Base-by-base conservation (phyloP, 2,329 filamentous ascomycete species). In the Proliferodiscus dingleyae region DNA sequence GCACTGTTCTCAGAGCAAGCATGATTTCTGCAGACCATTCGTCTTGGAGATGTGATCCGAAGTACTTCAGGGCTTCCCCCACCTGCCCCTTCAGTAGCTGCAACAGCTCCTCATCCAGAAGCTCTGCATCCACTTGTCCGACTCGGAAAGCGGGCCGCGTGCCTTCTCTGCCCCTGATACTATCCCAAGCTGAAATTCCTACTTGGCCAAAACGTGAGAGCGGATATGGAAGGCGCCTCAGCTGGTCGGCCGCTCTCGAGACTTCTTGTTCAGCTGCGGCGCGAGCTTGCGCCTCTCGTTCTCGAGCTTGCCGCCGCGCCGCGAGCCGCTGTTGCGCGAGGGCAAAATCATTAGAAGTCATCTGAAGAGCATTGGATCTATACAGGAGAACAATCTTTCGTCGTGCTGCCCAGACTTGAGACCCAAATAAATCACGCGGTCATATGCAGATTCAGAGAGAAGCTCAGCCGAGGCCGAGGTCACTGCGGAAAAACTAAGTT, bases 41-140 rank as follows among this genome's bases (percentile, higher is more conserved):
- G 64, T 95, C 89, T 47, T 85, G 80, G 36, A 95, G 68, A 64
- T 90, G 80, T 13, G 74, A 83, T 37, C 85, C 84, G 55, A 90
- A 85, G 65, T 95, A 93, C 63, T 90, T 94, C 47, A 97, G 71
- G 10, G 83, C 93, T 55, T 96, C 89, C 55, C 82, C 85, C 24
- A 93, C 88, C 67, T 98, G 91, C 5, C 78, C 80, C 62, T 87
- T 89, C 48, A 98, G 72, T 54, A 97, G 75, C n/a, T 80, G 79
- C 19, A 97, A 74, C 37, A 98, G 74, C 69, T 97, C 93, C 62
- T 95, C 89, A 66, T 98, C 93, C 15, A 98, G 76, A 40, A 98
- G 73, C 66, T 97, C 93, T 29, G 93, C 89, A 66, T 98, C 93
- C 34, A 97, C 88, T 68, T 98, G 93, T 22, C 91, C 89, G 22